These are phyloP conservation scores for Ascodesmis nigricans DNA, from an alignment of 495 filamentous ascomycete species.

Conservation along the genomic window DNA sequence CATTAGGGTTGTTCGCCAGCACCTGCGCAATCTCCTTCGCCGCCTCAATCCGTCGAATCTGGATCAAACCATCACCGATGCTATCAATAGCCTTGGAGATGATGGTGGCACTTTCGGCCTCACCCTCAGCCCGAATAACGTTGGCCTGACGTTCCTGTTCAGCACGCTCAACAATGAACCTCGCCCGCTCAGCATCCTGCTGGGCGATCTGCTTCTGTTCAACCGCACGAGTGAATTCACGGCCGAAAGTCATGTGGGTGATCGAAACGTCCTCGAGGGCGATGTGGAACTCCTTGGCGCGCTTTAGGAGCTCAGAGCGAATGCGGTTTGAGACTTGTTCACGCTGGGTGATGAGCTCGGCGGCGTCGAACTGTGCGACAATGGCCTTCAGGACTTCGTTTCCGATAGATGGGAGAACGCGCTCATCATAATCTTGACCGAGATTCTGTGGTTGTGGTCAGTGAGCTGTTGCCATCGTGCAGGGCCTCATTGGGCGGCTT, in stretches of 20 bases:
- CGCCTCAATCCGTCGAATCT: constrained; percentile 92
- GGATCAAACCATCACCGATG: constrained; percentile 74
- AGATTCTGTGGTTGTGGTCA: constrained; percentile 31
- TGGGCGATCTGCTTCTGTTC: constrained; percentile 99
- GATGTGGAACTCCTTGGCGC: constrained; percentile 97
- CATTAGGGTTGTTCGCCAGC: constrained; percentile 75
- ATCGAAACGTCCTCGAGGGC: constrained; percentile 96
- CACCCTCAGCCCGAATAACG: constrained; percentile 92
- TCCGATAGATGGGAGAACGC: constrained; percentile 96
- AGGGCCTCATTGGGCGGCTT: constrained; percentile 11
- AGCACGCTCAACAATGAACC: constrained; percentile 96
- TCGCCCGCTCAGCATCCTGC: constrained; percentile 88
- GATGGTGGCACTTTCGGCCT: constrained; percentile 86
- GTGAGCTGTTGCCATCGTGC: neutral
- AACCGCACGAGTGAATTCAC: constrained; percentile 94
- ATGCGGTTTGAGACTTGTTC: constrained; percentile 85
- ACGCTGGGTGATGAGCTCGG: constrained; percentile 96
- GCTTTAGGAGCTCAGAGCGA: constrained; percentile 80
- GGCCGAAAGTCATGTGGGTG: constrained; percentile 99
- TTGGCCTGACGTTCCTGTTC: constrained; percentile 98
- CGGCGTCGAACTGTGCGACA: constrained; percentile 96
- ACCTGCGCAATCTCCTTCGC: constrained; percentile 90
- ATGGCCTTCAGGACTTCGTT: constrained; percentile 99
- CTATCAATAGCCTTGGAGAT: constrained; percentile 84
- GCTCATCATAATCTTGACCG: constrained; percentile 95